Conservation (phyloP, 805 yeast species). For the Lipomyces yamadae region DNA sequence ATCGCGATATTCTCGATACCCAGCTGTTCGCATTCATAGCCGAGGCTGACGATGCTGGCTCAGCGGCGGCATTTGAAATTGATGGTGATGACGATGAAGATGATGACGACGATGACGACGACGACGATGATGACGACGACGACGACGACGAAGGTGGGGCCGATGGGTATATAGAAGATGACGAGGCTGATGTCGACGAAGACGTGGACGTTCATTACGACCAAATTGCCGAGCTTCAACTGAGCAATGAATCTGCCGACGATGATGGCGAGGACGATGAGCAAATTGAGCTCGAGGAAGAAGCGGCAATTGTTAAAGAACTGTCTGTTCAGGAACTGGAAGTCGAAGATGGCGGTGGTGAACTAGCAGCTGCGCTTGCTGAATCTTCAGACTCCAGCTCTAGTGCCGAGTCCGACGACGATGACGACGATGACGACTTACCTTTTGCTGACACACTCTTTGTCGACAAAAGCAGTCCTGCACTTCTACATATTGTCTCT, state of each 20-base stretch:
- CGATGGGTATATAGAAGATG: conserved; percentile 40
- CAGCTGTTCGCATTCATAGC: conserved; percentile 32
- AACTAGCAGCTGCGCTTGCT: conserved; percentile 8
- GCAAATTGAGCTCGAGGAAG: conserved; percentile 45
- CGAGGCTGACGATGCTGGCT: conserved; percentile 27
- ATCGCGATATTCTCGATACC: conserved; percentile 18
- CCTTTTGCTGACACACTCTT: conserved; percentile 39
- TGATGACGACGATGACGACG: conserved; percentile 30
- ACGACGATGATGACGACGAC: conserved; percentile 41
- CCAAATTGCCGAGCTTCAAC: conserved; percentile 47
- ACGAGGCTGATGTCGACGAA: conserved; percentile 44
- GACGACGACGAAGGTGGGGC: conserved; percentile 45
- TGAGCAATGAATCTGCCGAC: conserved; percentile 37
- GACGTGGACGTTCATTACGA: conserved; percentile 65
- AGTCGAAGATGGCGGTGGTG: conserved; percentile 12
- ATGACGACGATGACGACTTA: conserved; percentile 37
- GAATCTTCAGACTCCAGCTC: conserved; percentile 40
- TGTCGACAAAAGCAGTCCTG: conserved; percentile 39
- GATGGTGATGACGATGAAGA: conserved; percentile 36
- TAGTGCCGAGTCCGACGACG: conserved; percentile 41
- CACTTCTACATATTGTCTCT: conserved; percentile 38
- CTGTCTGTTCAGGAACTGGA: conserved; percentile 21
- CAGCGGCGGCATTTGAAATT: conserved; percentile 8
- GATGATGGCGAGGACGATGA: conserved; percentile 46
- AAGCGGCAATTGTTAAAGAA: conserved; percentile 41